phyloP scores from a whole-genome alignment of 306 rosid species.

The Cucurbita maxima region DNA sequence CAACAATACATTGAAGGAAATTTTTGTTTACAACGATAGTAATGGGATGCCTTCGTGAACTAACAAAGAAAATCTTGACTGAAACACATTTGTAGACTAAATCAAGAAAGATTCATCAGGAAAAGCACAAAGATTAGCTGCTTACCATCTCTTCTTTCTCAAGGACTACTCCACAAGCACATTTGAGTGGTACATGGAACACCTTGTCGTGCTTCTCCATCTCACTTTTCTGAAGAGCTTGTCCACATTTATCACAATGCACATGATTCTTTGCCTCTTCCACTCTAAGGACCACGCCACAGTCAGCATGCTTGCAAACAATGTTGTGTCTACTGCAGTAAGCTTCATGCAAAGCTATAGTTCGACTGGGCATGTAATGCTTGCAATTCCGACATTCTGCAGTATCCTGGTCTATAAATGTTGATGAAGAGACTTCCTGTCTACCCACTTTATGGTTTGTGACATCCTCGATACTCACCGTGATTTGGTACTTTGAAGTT shows the following conservation, averaged over 20 bases:
- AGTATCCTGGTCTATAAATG: slow-evolving; percentile 42
- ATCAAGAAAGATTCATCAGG: neutral
- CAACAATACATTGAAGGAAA: neutral
- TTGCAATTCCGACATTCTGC: slow-evolving; percentile 78
- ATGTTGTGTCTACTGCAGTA: slow-evolving; percentile 79
- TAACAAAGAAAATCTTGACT: too few species aligned
- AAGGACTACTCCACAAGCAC: slow-evolving; percentile 72
- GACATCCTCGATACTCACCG: slow-evolving; percentile 36
- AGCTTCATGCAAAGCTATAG: slow-evolving; percentile 81
- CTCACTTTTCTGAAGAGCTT: slow-evolving; percentile 71
- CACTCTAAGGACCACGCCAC: slow-evolving; percentile 83
- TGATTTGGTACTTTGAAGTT: slow-evolving; percentile 37
- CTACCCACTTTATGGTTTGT: slow-evolving; percentile 39
- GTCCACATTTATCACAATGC: slow-evolving; percentile 77
- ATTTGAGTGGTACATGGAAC: slow-evolving; percentile 75
- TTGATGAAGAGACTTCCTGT: slow-evolving; percentile 44
- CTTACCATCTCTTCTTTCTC: slow-evolving; percentile 91
- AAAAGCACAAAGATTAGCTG: neutral
- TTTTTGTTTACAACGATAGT: too few species aligned
- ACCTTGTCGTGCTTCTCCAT: slow-evolving; percentile 84
- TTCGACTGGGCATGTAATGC: slow-evolving; percentile 67
- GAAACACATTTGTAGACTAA: too few species aligned
- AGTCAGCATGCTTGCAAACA: slow-evolving; percentile 50
- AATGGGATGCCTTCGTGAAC: too few species aligned
- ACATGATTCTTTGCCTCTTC: slow-evolving; percentile 74